phyloP scores from a whole-genome alignment of 495 filamentous ascomycete species.

The Podospora conica region DNA sequence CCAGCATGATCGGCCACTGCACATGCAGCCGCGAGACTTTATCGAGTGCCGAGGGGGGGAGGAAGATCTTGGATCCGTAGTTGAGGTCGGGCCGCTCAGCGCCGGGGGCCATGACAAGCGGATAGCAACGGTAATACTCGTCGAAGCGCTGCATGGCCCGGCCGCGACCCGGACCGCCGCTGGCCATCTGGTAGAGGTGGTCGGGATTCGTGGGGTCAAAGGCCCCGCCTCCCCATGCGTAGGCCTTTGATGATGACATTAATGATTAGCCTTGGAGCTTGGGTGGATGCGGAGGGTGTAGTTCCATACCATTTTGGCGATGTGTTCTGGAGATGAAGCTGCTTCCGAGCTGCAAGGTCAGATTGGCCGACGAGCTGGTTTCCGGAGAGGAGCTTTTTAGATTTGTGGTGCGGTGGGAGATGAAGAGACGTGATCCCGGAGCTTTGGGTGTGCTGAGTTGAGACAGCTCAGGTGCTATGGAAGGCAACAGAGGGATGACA shows the following conservation, averaged over 20 bases:
- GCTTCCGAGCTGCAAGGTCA: not conserved
- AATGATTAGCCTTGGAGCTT: slow-evolving; percentile 14
- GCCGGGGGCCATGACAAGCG: slow-evolving; percentile 88
- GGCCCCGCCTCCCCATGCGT: slow-evolving; percentile 35
- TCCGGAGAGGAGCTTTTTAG: not conserved
- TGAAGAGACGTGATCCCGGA: not conserved
- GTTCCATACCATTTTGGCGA: slow-evolving; percentile 11
- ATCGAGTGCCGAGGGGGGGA: slow-evolving; percentile 90
- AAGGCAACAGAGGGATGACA: slow-evolving; percentile 8
- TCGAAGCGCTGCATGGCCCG: slow-evolving; percentile 64
- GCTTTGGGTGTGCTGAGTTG: not conserved
- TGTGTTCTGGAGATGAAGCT: not conserved
- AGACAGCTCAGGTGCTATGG: not conserved
- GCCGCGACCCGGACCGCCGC: slow-evolving; percentile 30
- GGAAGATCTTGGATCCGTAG: slow-evolving; percentile 93
- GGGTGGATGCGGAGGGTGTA: slow-evolving; percentile 1
- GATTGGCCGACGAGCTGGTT: not conserved
- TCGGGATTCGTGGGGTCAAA: slow-evolving; percentile 55
- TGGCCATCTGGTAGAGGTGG: slow-evolving; percentile 41
- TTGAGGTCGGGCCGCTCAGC: slow-evolving; percentile 85
- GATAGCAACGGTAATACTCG: slow-evolving; percentile 96
- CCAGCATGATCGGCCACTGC: slow-evolving; percentile 94
- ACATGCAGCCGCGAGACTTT: slow-evolving; percentile 95
- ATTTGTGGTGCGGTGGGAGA: not conserved
- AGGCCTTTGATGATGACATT: slow-evolving; percentile 24